Base-by-base conservation (phyloP, 768 basidiomycete species). In the Amanita brunnescens region DNA sequence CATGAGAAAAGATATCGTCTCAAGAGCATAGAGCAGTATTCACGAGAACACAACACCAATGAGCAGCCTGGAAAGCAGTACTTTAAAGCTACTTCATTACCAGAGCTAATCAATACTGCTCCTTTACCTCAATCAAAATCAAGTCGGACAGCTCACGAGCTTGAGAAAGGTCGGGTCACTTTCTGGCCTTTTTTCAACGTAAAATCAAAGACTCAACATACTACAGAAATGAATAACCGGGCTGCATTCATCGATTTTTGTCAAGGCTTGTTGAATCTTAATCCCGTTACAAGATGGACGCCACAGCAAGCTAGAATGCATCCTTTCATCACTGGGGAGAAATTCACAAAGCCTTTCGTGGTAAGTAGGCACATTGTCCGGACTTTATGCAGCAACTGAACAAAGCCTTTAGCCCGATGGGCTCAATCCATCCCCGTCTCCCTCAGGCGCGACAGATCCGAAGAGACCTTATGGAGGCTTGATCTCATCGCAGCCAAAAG, bases 11-110 rank as follows among this genome's bases (percentile, higher is more conserved):
- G 88, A 64, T 92, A 85, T 65, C 78, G 83, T 44, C 68, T 98
- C 59, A 99, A 98, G 74, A 79, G 79, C 49, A 70, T 99, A 56
- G 94, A 98, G 53, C 93, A 98, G 65, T 99, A 97, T 65, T 90
- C 91, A 5, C 77, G 88, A 43, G 96, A 99, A 66, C 93, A 94
- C 68, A 89, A 89, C 55, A 87, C 90, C 13, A 86, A 93, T 56
- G 96, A 99, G 64, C 96, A 98, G 63, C 94, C 94, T 0, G 94
- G 93, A 59, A 99, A 99, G 68, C 95, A 98, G 67, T 99, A 98
- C 66, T 98, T 99, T 78, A 90, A 92, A 65, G 91, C 93, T 14
- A 90, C 81, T 23, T 85, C 90, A 16, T 69, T 99, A 35, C 92
- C 91, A 1, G 96, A 99, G 55, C 95, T 99, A 59, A 87, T 99